These are phyloP conservation scores for Colletotrichum orchidophilum DNA, from an alignment of 2,329 filamentous ascomycete species.

Conservation along the genomic window DNA sequence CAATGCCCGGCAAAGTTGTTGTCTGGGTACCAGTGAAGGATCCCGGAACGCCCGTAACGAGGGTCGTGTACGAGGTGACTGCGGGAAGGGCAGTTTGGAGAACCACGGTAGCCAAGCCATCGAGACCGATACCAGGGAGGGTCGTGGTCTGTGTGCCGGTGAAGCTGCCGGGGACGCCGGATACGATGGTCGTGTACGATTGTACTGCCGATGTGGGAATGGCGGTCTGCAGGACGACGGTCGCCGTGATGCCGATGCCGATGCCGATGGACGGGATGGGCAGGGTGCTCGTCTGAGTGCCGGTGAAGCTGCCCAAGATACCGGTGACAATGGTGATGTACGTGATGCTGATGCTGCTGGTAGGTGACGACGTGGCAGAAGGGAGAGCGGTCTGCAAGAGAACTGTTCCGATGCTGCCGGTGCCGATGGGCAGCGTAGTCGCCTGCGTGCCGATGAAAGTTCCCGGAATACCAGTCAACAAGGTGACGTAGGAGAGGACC, in stretches of 20 bases:
- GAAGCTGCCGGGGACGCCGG: background rate
- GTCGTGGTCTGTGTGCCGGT: background rate
- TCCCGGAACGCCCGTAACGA: constrained; percentile 1
- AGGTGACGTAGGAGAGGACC: background rate
- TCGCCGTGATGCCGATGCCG: background rate
- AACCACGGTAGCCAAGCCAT: background rate
- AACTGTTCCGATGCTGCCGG: background rate
- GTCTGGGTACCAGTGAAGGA: background rate
- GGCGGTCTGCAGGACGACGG: background rate
- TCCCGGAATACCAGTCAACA: constrained; percentile 6
- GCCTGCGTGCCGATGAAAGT: background rate
- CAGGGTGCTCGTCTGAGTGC: background rate
- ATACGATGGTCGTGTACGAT: background rate
- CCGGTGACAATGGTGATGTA: constrained; percentile 9
- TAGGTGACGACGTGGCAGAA: background rate
- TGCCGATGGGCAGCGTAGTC: background rate
- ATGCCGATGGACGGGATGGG: background rate
- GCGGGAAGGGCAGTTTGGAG: background rate
- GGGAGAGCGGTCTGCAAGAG: constrained; percentile 11
- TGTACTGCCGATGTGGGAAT: background rate
- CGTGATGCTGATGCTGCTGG: background rate
- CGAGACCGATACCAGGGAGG: background rate
- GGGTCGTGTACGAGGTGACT: background rate
- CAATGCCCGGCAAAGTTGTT: background rate
- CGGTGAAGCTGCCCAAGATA: constrained; percentile 1